A percentile compares a stretch with the other conserved stretches of the same genome.
Evolutionary conservation across 164 flowering plant species (phyloP).

Genomic region (Saururus chinensis): DNA sequence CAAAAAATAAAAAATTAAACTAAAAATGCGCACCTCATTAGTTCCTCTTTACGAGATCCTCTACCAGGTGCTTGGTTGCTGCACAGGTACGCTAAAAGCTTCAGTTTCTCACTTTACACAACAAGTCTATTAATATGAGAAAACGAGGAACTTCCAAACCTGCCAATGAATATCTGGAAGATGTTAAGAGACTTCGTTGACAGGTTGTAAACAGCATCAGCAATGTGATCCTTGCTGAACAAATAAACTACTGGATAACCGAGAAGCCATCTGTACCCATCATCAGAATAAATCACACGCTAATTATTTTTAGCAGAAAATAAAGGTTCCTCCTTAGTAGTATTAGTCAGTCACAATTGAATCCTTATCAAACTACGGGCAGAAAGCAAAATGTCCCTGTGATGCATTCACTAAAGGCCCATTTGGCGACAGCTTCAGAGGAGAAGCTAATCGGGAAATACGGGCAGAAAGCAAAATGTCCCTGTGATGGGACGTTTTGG

Average conservation of each 20-base stretch:
- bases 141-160: slow-evolving; percentile 30
- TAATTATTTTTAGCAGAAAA: not conserved
- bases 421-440: too few relatives aligned
- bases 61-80: slow-evolving; percentile 31
- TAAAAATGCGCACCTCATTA: slow-evolving; percentile 40
- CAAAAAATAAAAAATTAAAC: not conserved
- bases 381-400: too few relatives aligned
- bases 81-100: slow-evolving; percentile 7
- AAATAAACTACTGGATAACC: slow-evolving; percentile 81
- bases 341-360: not conserved
- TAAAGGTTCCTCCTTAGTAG: too few relatives aligned
- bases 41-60: slow-evolving; percentile 43
- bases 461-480: too few relatives aligned
- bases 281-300: not conserved
- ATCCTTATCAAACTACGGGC: not conserved
- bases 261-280: slow-evolving; percentile 75
- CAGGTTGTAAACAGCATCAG: slow-evolving; percentile 62
- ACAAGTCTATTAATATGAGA: too few relatives aligned
- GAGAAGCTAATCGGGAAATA: too few relatives aligned
- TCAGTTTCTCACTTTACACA: not conserved
- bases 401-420: too few relatives aligned
- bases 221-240: slow-evolving; percentile 55
- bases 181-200: slow-evolving; percentile 69
- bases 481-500: too few relatives aligned
- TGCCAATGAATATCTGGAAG: slow-evolving; percentile 45